Evolutionary conservation across 2,329 filamentous ascomycete genomes (phyloP).

Genomic region (Rasamsonia emersonii): DNA sequence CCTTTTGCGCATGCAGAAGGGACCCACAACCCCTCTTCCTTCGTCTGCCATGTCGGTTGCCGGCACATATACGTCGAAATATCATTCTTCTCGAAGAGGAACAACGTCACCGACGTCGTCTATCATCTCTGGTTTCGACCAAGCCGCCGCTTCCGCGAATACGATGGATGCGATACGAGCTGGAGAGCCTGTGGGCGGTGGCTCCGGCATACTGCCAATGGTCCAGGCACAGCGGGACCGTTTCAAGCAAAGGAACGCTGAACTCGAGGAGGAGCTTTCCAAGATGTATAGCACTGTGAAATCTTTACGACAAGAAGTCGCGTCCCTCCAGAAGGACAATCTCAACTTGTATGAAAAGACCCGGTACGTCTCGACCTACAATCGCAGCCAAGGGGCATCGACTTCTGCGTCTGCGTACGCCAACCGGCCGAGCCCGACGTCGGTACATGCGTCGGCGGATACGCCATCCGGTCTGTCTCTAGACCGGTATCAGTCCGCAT

Average conservation of each 20-base stretch:
- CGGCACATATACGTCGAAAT: slow-evolving; percentile 77
- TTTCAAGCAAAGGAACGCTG: slow-evolving; percentile 90
- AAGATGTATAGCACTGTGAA: slow-evolving; percentile 75
- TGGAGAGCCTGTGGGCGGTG: slow-evolving; percentile 62
- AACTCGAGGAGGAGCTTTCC: slow-evolving; percentile 83
- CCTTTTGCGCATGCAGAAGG: slow-evolving; percentile 75
- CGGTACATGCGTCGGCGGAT: slow-evolving; percentile 52
- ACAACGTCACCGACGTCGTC: slow-evolving; percentile 88
- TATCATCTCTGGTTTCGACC: slow-evolving; percentile 95
- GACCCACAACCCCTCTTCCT: slow-evolving; percentile 74
- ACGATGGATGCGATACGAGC: slow-evolving; percentile 52
- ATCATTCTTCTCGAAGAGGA: slow-evolving; percentile 63
- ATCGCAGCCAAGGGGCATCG: slow-evolving; percentile 51
- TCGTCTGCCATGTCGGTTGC: slow-evolving; percentile 82
- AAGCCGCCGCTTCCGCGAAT: slow-evolving; percentile 44
- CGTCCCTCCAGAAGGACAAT: slow-evolving; percentile 91
- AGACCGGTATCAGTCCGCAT: slow-evolving; percentile 82
- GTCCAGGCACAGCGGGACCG: slow-evolving; percentile 94
- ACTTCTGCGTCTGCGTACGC: slow-evolving; percentile 55
- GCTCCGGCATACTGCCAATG: slow-evolving; percentile 91
- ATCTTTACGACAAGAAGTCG: slow-evolving; percentile 79
- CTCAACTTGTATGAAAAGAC: slow-evolving; percentile 96
- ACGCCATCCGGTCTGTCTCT: slow-evolving; percentile 55
- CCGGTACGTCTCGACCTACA: slow-evolving; percentile 90
- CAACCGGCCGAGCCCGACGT: slow-evolving; percentile 66